Evolutionary conservation across 1,139 yeast species (phyloP), one percentile per base, ranked within the genome.

Genomic region (Pichia sp.): DNA sequence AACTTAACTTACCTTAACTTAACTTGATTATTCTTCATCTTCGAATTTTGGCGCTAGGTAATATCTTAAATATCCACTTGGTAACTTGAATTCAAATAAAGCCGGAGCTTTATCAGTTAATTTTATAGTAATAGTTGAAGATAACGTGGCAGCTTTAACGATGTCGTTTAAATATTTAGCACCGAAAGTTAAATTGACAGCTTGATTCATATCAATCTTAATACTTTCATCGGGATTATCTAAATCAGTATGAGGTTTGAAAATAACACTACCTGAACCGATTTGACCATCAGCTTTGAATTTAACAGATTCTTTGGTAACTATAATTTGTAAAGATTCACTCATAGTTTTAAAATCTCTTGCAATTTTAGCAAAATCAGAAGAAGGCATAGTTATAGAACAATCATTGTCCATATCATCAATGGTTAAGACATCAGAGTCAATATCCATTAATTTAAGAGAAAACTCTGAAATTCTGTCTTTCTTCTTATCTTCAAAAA

Each of bases 41-140:
- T 84, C 95, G 61, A 88, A 87, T 74, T 91, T 91, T 47, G 98
- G 98, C 55, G 98, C 98, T 66, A 91, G 76, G 76, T 85, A 91
- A 76, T 85, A 91, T 64, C 96, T 82, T 63, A 91, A 72, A 66
- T 86, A 86, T 40, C 99, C 98, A 62, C 93, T 86, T 51, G 89
- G 85, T 62, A 91, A 73, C 65, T 83, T 84, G 69, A 83, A 91
- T 68, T 89, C 97, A 59, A 91, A 87, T 62, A 88, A 72, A 33
- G 96, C 95, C 25, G 99, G 99, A 18, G 94, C 80, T 62, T 85
- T 88, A 57, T 85, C 91, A 30, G 95, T 86, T 62, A 91, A 74
- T 65, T 86, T 84, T 53, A 91, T 74, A 38, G 93, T 82, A 50
- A 91, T 89, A 33, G 81, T 70, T 40, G 75, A 68, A 1, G 96